Conservation (phyloP, 352 stramenopile species). For the Elongisporangium anandrum region DNA sequence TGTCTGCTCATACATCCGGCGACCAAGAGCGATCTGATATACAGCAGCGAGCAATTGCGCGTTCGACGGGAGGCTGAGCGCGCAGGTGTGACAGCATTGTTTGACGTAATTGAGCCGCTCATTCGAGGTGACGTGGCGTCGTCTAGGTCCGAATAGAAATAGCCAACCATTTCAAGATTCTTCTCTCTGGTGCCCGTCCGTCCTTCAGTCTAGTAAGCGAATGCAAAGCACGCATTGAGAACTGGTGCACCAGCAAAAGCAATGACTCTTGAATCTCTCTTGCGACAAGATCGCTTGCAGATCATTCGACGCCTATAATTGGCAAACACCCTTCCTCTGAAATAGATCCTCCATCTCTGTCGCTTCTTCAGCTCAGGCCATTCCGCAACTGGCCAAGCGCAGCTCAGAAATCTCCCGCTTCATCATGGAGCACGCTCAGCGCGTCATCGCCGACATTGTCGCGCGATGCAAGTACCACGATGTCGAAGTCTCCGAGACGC, state of each 20-base stretch:
- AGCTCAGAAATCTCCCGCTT: too few relatives aligned
- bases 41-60: neutral
- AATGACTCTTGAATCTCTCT: too few relatives aligned
- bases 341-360: too few relatives aligned
- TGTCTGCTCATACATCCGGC: neutral
- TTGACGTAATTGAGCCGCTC: neutral
- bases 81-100: neutral
- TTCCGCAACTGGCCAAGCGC: too few relatives aligned
- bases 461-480: constrained; percentile 66
- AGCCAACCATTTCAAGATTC: too few relatives aligned
- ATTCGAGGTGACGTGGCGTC: neutral
- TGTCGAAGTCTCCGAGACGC: constrained; percentile 83
- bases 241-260: too few relatives aligned
- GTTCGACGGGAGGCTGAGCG: neutral
- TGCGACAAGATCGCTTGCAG: too few relatives aligned
- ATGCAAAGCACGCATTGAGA: too few relatives aligned
- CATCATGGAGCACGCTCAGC: constrained; percentile 69
- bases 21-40: neutral
- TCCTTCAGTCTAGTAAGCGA: neutral
- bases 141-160: neutral
- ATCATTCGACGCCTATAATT: too few relatives aligned
- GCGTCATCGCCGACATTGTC: constrained; percentile 67
- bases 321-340: too few relatives aligned
- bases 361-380: neutral
- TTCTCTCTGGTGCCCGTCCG: too few relatives aligned